Percentiles rank a stretch among this genome's conserved stretches.
Conservation (phyloP, 2,329 filamentous ascomycete genomes). For the Sordariomycetes sp. region DNA sequence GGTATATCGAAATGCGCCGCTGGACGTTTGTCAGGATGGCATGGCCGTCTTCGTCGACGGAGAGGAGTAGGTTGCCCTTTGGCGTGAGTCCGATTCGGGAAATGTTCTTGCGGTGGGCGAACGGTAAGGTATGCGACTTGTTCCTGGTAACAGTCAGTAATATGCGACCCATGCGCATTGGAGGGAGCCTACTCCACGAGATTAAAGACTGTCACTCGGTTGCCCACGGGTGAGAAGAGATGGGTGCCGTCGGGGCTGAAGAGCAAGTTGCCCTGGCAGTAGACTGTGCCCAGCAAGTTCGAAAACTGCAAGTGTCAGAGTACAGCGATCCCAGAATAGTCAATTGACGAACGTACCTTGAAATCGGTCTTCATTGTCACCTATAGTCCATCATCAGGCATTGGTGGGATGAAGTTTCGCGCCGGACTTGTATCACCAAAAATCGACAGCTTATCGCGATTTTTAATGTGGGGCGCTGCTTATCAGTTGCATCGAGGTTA, state of each 20-base stretch:
- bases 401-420: not conserved
- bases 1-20: constrained; percentile 77
- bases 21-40: constrained; percentile 88
- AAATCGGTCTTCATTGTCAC: constrained; percentile 96
- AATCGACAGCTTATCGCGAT: constrained; percentile 10
- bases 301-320: constrained; percentile 63
- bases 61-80: constrained; percentile 82
- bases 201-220: constrained; percentile 92
- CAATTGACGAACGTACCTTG: constrained; percentile 52
- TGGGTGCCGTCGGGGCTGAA: constrained; percentile 95
- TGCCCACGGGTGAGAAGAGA: constrained; percentile 92
- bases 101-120: constrained; percentile 92
- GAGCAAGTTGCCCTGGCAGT: constrained; percentile 93
- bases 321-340: not conserved
- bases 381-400: constrained; percentile 19
- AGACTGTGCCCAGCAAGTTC: constrained; percentile 95
- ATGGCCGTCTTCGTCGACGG: constrained; percentile 87
- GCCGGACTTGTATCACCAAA: constrained; percentile 12
- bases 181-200: constrained; percentile 66
- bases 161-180: not conserved
- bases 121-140: constrained; percentile 78
- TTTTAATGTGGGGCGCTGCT: constrained; percentile 13
- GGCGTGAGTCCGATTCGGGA: constrained; percentile 80
- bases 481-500: not conserved
- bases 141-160: constrained; percentile 48